These are phyloP conservation scores for Fibroporia radiculosa DNA, from an alignment of 768 basidiomycete genomes.

Conservation along the genomic window DNA sequence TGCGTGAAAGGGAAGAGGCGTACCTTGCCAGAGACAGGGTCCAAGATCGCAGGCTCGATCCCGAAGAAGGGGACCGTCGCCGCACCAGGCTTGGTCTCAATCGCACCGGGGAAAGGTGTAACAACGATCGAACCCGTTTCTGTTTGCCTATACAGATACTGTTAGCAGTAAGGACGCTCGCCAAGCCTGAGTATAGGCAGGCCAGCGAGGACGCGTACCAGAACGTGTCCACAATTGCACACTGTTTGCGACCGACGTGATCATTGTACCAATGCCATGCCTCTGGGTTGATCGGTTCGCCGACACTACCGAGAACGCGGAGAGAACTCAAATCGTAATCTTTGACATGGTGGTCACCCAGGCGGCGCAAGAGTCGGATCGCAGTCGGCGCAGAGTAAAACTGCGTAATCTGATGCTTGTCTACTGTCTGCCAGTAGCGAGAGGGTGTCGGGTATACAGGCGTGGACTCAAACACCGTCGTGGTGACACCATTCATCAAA, in stretches of 20 bases:
- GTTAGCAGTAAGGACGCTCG: conserved; percentile 2
- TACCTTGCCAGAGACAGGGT: conserved; percentile 70
- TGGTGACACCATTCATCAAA: conserved; percentile 76
- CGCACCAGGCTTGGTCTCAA: conserved; percentile 92
- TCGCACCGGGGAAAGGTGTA: conserved; percentile 92
- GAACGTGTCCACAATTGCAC: conserved; percentile 91
- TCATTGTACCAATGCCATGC: conserved; percentile 99
- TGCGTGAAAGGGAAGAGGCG: conserved; percentile 8
- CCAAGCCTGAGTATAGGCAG: conserved; percentile 8
- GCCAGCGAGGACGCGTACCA: conserved; percentile 41
- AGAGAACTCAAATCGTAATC: conserved; percentile 74
- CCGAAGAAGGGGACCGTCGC: conserved; percentile 99
- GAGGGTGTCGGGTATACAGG: conserved; percentile 95
- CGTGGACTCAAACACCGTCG: conserved; percentile 91
- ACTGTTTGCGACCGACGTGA: conserved; percentile 79
- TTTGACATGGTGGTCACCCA: conserved; percentile 83
- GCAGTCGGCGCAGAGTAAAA: conserved; percentile 94
- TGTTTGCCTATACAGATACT: conserved; percentile 79
- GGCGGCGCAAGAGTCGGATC: conserved; percentile 83
- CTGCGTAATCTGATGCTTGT: conserved; percentile 89
- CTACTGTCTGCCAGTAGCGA: conserved; percentile 95
- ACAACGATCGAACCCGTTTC: conserved; percentile 96
- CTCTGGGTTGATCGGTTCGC: conserved; percentile 98
- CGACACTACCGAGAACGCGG: conserved; percentile 87
- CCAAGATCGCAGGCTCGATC: conserved; percentile 81